Evolutionary conservation across 1,284 basidiomycete genomes (phyloP).

Genomic region (Volvariella volvacea): DNA sequence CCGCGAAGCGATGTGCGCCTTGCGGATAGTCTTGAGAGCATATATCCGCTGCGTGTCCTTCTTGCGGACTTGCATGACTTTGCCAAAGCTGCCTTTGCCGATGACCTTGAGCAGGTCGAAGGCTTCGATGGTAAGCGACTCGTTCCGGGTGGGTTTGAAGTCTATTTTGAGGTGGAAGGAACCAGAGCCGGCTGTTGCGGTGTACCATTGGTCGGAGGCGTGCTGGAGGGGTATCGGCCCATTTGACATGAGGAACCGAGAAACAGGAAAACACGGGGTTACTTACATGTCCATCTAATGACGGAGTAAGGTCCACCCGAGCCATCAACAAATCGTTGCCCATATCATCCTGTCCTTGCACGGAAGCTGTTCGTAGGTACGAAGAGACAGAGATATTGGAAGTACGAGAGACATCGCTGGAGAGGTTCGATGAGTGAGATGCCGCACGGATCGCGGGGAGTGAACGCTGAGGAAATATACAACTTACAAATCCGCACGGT

Average conservation of each 20-base stretch:
- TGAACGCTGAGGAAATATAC: too few species aligned
- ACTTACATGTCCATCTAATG: constrained; percentile 73
- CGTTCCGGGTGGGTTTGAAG: constrained; percentile 81
- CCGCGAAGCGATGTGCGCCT: constrained; percentile 96
- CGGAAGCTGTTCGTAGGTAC: constrained; percentile 73
- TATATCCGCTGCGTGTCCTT: constrained; percentile 98
- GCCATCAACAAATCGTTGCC: constrained; percentile 82
- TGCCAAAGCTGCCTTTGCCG: constrained; percentile 96
- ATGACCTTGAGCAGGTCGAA: constrained; percentile 99
- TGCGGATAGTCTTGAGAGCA: constrained; percentile 97
- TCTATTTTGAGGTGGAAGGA: constrained; percentile 95
- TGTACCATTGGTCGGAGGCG: constrained; percentile 84
- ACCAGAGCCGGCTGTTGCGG: constrained; percentile 77
- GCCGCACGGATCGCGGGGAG: neutral
- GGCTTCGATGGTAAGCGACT: constrained; percentile 87
- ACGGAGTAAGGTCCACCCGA: constrained; percentile 85
- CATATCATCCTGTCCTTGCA: constrained; percentile 78
- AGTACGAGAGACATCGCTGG: constrained; percentile 80
- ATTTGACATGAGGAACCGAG: constrained; percentile 4
- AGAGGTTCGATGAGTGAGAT: constrained; percentile 7
- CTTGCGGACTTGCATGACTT: constrained; percentile 98
- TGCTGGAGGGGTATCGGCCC: constrained; percentile 34
- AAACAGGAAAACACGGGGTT: constrained; percentile 8
- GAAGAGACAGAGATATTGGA: constrained; percentile 87
- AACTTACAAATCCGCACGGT: constrained; percentile 91